Base-by-base conservation (phyloP, 208 protist species). In the Leishmania turanica region DNA sequence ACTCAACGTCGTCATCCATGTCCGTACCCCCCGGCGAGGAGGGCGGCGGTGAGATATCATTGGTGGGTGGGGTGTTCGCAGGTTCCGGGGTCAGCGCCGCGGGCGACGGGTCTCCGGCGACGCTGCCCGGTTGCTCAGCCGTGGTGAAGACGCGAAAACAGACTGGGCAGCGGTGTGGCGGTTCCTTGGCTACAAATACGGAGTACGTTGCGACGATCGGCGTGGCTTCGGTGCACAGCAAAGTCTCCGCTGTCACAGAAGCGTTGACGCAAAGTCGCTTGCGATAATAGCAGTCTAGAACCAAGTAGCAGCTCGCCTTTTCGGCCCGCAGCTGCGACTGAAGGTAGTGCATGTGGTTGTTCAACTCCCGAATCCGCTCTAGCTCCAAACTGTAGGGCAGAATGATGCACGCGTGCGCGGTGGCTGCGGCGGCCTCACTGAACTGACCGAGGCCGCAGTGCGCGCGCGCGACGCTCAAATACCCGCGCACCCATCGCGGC, bases 401-500 rank as follows among this genome's bases (percentile, higher is more conserved):
- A 17, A 94, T 75, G 31, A 88, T 77, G 31, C 76, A 89, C n/a
- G 88, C 88, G 49, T 74, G 75, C 24, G 75, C 65, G 27, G 92
- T 85, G 4, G 84, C 80, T 15, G 54, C 62, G 19, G 76, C 56
- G 19, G 91, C 91, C 71, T 82, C 83, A 31, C 51, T 79, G 81
- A 91, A 94, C 60, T 92, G 78, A 24, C 91, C 91, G 0, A 94
- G 81, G 5, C 88, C 89, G 77, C 86, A 90, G 51, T 90, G 77
- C 40, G 90, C 93, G 15, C 93, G 86, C 4, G 93, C 93, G 17
- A 91, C 81, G 80, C 84, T 80, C 51, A 96, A 79, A 75, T 92
- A 91, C 27, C 90, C 92, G 34, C 87, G 88, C 74, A 94, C 86
- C 90, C 91, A 95, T 58, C 80, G 69, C n/a, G 91, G 90, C 58